phyloP scores from a whole-genome alignment of 257 asterid genomes.

The Rauvolfia tetraphylla region DNA sequence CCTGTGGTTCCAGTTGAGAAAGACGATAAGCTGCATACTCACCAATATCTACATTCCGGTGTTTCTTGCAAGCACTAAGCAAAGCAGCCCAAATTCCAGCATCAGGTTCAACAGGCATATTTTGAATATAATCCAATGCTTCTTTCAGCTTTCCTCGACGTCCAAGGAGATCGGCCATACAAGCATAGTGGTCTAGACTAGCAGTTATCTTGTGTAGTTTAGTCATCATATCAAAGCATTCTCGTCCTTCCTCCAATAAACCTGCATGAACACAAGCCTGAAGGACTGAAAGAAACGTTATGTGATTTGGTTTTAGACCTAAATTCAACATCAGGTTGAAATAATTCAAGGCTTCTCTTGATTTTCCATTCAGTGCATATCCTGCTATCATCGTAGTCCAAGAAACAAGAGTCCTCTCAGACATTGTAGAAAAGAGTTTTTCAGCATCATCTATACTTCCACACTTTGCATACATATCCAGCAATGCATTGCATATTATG shows the following conservation, averaged over 20 bases:
- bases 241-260: conserved; percentile 44
- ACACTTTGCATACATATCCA: conserved; percentile 75
- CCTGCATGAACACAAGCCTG: conserved; percentile 84
- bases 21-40: conserved; percentile 44
- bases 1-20: conserved; percentile 44
- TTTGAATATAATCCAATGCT: conserved; percentile 41
- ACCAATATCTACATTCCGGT: conserved; percentile 47
- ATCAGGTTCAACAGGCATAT: conserved; percentile 58
- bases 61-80: conserved; percentile 63
- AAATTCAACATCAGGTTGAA: conserved; percentile 43
- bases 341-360: conserved; percentile 39
- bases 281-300: conserved; percentile 65
- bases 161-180: conserved; percentile 60
- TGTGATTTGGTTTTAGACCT: conserved; percentile 50
- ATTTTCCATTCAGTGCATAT: conserved; percentile 54
- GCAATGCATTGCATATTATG: conserved; percentile 49
- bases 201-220: conserved; percentile 29
- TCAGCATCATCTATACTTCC: conserved; percentile 57
- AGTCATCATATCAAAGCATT: conserved; percentile 42
- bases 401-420: conserved; percentile 42
- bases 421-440: conserved; percentile 43
- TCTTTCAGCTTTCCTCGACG: conserved; percentile 57
- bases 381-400: conserved; percentile 76
- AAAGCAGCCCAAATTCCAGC: conserved; percentile 66
- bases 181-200: conserved; percentile 54